phyloP scores from a whole-genome alignment of 805 yeast species.

The Starmerella asiatica region DNA sequence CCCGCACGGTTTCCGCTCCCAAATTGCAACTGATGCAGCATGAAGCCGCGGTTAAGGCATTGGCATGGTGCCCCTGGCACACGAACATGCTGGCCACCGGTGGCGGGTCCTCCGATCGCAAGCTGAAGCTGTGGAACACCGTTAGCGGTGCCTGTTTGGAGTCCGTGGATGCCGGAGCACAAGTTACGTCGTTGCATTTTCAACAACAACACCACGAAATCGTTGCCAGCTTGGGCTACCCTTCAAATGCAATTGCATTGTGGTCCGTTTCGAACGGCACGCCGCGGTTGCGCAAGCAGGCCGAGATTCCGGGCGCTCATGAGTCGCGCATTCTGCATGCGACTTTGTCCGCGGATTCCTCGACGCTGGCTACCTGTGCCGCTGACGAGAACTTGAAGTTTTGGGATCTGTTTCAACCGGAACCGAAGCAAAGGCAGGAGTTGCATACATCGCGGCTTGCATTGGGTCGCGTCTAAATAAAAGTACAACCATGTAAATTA shows the following conservation, averaged over 20 bases:
- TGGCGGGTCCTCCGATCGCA: constrained; percentile 84
- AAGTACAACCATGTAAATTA: too few relatives aligned
- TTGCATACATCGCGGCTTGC: background rate
- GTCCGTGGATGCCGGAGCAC: constrained; percentile 82
- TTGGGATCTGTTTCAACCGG: constrained; percentile 70
- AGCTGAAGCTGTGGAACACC: constrained; percentile 90
- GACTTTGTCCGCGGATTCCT: constrained; percentile 77
- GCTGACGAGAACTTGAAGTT: constrained; percentile 94
- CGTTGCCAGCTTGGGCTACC: constrained; percentile 88
- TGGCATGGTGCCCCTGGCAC: constrained; percentile 90
- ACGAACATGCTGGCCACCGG: constrained; percentile 80
- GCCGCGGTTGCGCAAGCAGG: constrained; percentile 75
- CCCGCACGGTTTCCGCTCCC: constrained; percentile 49
- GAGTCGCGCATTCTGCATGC: constrained; percentile 77
- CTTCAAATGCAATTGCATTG: constrained; percentile 67
- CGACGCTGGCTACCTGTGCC: constrained; percentile 84
- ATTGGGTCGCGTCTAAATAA: constrained; percentile 1
- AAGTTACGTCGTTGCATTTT: constrained; percentile 90
- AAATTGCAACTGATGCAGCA: constrained; percentile 65
- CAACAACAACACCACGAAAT: constrained; percentile 51
- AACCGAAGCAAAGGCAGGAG: background rate
- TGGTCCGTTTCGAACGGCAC: constrained; percentile 37
- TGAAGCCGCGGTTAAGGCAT: constrained; percentile 88
- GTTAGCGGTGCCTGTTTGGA: constrained; percentile 77
- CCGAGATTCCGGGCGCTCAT: constrained; percentile 73